Conservation (phyloP, 2,329 filamentous ascomycete species). For the Sporothrix mexicana region DNA sequence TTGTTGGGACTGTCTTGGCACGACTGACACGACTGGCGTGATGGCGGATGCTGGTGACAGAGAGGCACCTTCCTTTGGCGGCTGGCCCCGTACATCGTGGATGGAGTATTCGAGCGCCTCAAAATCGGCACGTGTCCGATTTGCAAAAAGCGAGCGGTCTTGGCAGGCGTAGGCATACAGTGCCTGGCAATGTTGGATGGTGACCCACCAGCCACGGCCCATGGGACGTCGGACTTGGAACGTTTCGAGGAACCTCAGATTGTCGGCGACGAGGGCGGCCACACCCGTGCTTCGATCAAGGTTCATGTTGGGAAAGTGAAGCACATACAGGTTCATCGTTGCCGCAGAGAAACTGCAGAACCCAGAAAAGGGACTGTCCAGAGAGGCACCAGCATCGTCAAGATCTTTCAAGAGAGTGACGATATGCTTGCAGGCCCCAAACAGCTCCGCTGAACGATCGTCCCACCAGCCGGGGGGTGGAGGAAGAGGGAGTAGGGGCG, state of each 20-base stretch:
- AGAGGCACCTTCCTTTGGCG: slow-evolving; percentile 13
- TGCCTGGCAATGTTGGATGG: slow-evolving; percentile 29
- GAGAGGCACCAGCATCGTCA: slow-evolving; percentile 45
- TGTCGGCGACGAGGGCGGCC: background rate
- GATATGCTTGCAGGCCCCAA: slow-evolving; percentile 47
- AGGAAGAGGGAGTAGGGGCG: slow-evolving; percentile 8
- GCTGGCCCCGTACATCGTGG: slow-evolving; percentile 30
- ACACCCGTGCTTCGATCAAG: slow-evolving; percentile 42
- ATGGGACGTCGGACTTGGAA: slow-evolving; percentile 32
- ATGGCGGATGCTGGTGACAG: background rate
- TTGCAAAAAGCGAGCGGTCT: slow-evolving; percentile 25
- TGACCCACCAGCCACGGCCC: slow-evolving; percentile 36
- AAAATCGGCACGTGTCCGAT: slow-evolving; percentile 34
- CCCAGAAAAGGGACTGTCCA: slow-evolving; percentile 51
- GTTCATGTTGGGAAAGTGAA: slow-evolving; percentile 51
- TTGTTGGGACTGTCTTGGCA: background rate
- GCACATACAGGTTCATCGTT: slow-evolving; percentile 51
- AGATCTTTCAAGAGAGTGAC: slow-evolving; percentile 47
- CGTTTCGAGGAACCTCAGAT: slow-evolving; percentile 29
- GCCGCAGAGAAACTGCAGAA: slow-evolving; percentile 55
- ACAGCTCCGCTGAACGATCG: slow-evolving; percentile 47
- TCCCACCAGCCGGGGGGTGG: slow-evolving; percentile 43
- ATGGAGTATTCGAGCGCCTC: slow-evolving; percentile 34
- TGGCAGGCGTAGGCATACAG: slow-evolving; percentile 29
- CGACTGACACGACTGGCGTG: background rate